A percentile compares a stretch with the other conserved stretches of the same genome.
These are phyloP conservation scores for Metschnikowia drakensbergensis DNA, from an alignment of 805 yeast genomes.

Conservation along the genomic window DNA sequence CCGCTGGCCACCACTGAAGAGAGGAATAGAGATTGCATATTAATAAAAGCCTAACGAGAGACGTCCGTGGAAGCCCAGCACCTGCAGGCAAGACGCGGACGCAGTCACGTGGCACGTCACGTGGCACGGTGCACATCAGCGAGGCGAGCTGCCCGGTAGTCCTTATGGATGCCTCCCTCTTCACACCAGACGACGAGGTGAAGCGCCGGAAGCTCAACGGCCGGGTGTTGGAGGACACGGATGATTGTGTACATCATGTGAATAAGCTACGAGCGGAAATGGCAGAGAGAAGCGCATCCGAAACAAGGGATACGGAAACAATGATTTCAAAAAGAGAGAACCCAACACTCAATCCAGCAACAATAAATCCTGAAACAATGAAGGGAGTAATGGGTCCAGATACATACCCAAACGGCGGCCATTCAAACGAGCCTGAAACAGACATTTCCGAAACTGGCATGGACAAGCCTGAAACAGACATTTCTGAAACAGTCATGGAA, in stretches of 20 bases:
- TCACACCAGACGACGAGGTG: background rate
- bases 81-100: too few relatives aligned
- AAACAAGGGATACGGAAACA: background rate
- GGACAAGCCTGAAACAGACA: too few relatives aligned
- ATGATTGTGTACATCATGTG: constrained; percentile 20
- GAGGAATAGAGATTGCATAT: constrained; percentile 2
- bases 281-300: background rate
- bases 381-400: too few relatives aligned
- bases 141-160: background rate
- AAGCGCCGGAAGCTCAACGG: constrained; percentile 10
- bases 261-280: constrained; percentile 13
- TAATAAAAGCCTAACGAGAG: background rate
- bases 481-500: too few relatives aligned
- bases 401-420: too few relatives aligned
- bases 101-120: background rate
- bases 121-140: background rate
- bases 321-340: too few relatives aligned
- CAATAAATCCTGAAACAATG: too few relatives aligned
- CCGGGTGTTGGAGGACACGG: constrained; percentile 16
- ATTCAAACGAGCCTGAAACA: too few relatives aligned
- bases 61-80: background rate
- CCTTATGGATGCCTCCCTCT: background rate
- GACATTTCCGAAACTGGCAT: too few relatives aligned
- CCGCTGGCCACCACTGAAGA: constrained; percentile 35
- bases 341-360: too few relatives aligned